These are phyloP conservation scores for Trichocladium antarcticum DNA, from an alignment of 495 filamentous ascomycete species.

Conservation along the genomic window DNA sequence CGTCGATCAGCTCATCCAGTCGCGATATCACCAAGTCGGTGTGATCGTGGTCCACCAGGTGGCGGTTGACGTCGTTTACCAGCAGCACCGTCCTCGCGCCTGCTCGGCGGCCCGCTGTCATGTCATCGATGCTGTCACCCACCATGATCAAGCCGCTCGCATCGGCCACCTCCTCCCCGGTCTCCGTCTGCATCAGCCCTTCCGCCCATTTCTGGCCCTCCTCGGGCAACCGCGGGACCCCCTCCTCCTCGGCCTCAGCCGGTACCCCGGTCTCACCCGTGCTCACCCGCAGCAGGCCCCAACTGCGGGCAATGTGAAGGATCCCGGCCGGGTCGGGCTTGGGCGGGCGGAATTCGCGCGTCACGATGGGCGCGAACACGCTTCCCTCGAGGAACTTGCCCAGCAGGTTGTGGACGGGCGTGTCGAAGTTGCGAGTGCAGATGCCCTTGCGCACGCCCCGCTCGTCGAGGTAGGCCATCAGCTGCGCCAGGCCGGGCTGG, in stretches of 20 bases:
- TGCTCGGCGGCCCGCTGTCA: conserved; percentile 74
- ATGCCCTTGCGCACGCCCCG: conserved; percentile 61
- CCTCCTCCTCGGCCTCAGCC: conserved; percentile 15
- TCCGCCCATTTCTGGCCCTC: conserved; percentile 7
- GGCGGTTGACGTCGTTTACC: conserved; percentile 64
- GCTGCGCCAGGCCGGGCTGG: conserved; percentile 58
- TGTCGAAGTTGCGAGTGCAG: conserved; percentile 92
- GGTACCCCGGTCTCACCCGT: conserved; percentile 18
- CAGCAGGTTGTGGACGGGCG: conserved; percentile 52
- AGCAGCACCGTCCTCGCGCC: conserved; percentile 86
- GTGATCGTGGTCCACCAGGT: conserved; percentile 62
- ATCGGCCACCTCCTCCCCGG: conserved; percentile 32
- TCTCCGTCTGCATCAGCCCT: conserved; percentile 9
- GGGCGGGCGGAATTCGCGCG: conserved; percentile 68
- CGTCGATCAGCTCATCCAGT: conserved; percentile 59
- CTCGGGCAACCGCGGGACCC: conserved; percentile 4
- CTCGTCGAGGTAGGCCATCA: conserved; percentile 73
- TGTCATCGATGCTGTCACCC: conserved; percentile 87
- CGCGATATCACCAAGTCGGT: conserved; percentile 59
- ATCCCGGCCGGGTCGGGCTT: conserved; percentile 88
- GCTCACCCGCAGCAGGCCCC: conserved; percentile 51
- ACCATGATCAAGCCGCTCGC: conserved; percentile 47
- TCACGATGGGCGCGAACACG: conserved; percentile 72
- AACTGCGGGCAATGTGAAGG: conserved; percentile 64
- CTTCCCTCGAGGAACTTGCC: conserved; percentile 55